Evolutionary conservation across 495 filamentous ascomycete genomes (phyloP).

Genomic region (Aspergillus nidulans): DNA sequence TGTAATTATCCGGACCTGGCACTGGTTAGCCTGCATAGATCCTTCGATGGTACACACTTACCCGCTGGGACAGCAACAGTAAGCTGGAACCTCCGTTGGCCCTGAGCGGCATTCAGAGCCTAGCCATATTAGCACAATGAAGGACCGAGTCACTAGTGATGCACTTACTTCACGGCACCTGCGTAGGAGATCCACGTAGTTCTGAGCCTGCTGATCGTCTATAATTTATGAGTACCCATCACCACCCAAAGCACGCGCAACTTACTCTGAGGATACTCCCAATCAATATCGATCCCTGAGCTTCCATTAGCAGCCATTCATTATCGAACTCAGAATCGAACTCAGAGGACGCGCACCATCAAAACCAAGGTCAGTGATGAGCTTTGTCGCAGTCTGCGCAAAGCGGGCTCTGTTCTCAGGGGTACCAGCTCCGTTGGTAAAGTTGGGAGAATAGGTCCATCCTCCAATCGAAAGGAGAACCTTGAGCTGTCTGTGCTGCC

Average conservation of each 20-base stretch:
- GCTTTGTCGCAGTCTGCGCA: constrained; percentile 61
- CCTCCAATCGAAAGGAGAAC: constrained; percentile 90
- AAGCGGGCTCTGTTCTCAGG: constrained; percentile 66
- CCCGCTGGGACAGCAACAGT: constrained; percentile 66
- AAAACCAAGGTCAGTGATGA: constrained; percentile 65
- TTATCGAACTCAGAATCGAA: background rate
- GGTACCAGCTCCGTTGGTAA: constrained; percentile 60
- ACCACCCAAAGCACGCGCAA: background rate
- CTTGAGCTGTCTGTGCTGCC: constrained; percentile 81
- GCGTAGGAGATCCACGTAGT: constrained; percentile 67
- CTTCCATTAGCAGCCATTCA: constrained; percentile 9
- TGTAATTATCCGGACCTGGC: constrained; percentile 57
- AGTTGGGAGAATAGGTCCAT: constrained; percentile 92
- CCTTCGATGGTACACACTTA: constrained; percentile 3
- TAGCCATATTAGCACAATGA: constrained; percentile 8
- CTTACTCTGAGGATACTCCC: constrained; percentile 51
- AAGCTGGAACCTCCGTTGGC: constrained; percentile 60
- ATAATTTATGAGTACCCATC: constrained; percentile 8
- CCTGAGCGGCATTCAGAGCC: constrained; percentile 60
- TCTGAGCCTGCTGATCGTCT: constrained; percentile 56
- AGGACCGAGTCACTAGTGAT: background rate
- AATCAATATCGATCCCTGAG: constrained; percentile 57
- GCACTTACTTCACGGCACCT: constrained; percentile 51
- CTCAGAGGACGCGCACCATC: constrained; percentile 38
- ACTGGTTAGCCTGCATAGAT: background rate